phyloP scores from a whole-genome alignment of 768 basidiomycete species.

The Pulveroboletus sp. region DNA sequence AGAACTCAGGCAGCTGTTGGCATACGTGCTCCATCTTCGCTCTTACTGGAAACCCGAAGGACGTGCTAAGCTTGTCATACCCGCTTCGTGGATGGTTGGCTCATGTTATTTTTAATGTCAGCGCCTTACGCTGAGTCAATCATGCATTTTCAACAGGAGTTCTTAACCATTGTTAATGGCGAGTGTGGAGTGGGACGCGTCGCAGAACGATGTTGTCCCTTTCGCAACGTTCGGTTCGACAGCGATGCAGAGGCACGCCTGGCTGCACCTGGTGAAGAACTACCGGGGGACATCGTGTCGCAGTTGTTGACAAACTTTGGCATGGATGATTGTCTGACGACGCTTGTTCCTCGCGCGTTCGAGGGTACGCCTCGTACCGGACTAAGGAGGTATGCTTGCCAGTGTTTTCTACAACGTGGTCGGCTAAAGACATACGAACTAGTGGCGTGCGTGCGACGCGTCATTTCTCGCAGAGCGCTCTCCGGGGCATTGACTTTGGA shows the following conservation, averaged over 20 bases:
- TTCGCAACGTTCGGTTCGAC: slow-evolving; percentile 16
- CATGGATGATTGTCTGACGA: not conserved
- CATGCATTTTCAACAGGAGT: slow-evolving; percentile 5
- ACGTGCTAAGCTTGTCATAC: slow-evolving; percentile 16
- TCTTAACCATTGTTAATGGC: slow-evolving; percentile 1
- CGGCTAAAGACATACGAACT: not conserved
- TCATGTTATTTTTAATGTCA: not conserved
- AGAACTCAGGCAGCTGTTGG: slow-evolving; percentile 15
- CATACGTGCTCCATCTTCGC: slow-evolving; percentile 22
- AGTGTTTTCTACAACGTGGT: not conserved
- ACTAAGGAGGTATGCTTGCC: slow-evolving; percentile 13
- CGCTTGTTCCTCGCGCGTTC: slow-evolving; percentile 13
- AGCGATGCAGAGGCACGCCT: not conserved
- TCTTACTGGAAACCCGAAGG: slow-evolving; percentile 18
- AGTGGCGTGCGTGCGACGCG: slow-evolving; percentile 5
- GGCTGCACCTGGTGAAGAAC: not conserved
- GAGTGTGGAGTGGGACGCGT: not conserved
- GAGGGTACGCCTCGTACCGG: slow-evolving; percentile 12
- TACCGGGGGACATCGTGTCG: slow-evolving; percentile 12
- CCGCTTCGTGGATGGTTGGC: slow-evolving; percentile 26
- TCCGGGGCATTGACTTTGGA: slow-evolving; percentile 11
- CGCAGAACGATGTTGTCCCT: slow-evolving; percentile 9
- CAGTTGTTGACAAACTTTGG: slow-evolving; percentile 4
- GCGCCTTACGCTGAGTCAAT: not conserved
- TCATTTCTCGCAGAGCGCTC: not conserved